phyloP scores from a whole-genome alignment of 2,329 filamentous ascomycete species.

The Fusarium musae region DNA sequence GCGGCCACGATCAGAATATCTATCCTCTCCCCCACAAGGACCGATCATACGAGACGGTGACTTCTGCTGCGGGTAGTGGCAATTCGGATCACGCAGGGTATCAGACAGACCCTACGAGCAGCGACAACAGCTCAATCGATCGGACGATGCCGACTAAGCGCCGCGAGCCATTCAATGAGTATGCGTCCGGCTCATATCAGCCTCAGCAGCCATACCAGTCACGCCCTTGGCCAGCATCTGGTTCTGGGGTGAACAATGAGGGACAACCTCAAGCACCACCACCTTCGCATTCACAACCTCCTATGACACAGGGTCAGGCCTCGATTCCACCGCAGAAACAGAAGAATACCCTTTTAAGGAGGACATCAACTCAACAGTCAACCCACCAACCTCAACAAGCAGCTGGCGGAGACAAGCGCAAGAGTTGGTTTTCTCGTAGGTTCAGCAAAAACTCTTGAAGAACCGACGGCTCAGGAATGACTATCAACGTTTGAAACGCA shows the following conservation, averaged over 20 bases:
- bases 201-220: constrained; percentile 54
- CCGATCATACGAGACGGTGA: constrained; percentile 87
- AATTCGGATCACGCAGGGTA: constrained; percentile 82
- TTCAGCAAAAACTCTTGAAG: constrained; percentile 72
- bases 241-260: constrained; percentile 45
- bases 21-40: constrained; percentile 73
- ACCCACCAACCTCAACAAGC: constrained; percentile 34
- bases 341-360: constrained; percentile 44
- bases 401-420: constrained; percentile 73
- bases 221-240: constrained; percentile 53
- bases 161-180: constrained; percentile 67
- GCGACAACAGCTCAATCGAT: constrained; percentile 92
- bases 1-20: constrained; percentile 56
- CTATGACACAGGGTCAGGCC: constrained; percentile 26
- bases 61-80: constrained; percentile 78
- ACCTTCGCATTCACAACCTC: constrained; percentile 41
- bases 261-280: constrained; percentile 42
- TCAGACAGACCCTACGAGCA: constrained; percentile 85
- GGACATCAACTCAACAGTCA: constrained; percentile 44
- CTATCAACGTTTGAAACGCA: constrained; percentile 19
- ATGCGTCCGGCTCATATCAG: constrained; percentile 69
- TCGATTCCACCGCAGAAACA: constrained; percentile 43
- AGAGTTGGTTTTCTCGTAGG: constrained; percentile 87
- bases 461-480: neutral
- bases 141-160: constrained; percentile 70